Base-by-base conservation (phyloP, 495 filamentous ascomycete genomes). In the Penicillium dipodomyicola region DNA sequence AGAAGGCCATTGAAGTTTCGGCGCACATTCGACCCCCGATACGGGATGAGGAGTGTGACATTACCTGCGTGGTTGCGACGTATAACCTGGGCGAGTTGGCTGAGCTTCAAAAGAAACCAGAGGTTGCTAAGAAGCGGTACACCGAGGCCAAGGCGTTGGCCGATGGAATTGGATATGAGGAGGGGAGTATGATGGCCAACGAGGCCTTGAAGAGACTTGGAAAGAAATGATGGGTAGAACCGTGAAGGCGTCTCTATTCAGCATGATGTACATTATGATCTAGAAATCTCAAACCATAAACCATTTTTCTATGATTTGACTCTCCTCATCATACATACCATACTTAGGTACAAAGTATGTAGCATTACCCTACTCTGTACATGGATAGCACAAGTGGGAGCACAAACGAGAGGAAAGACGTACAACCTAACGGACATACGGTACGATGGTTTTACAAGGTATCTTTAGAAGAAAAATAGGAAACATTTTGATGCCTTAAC, bases 61-160 rank as follows among this genome's bases (percentile, higher is more conserved):
- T 84, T n/a, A 88, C 84, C 14, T 97, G 94, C 67, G 88, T 86
- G 0, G 86, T 83, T 10, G 89, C 93, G n/a, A 87, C 86, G 40
- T 85, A 89, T 68, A 96, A 96, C 70, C 79, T 97, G 44, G 94
- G 85, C 12, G 87, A 92, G 57, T 82, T 98, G 59, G 86, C 90
- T 1, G 80, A 87, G 57, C 82, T 91, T 77, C 70, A 83, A 47
- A 85, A 87, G 3, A 77, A 88, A 62, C 56, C 72, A 0, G 73
- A 77, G n/a, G 81, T 87, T 60, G 94, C 94, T 14, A 58, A 58
- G 51, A 59, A 70, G 41, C 55, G 56, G 32, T 75, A 86, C 63
- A 70, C 78, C 39, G 83, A 96, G 63, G 88, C 90, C 15, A 73
- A 76, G 41, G 77, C 69, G 8, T 61, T 92, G 53, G 84, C 85